phyloP scores from a whole-genome alignment of 768 basidiomycete genomes.

The Calocera viscosa region DNA sequence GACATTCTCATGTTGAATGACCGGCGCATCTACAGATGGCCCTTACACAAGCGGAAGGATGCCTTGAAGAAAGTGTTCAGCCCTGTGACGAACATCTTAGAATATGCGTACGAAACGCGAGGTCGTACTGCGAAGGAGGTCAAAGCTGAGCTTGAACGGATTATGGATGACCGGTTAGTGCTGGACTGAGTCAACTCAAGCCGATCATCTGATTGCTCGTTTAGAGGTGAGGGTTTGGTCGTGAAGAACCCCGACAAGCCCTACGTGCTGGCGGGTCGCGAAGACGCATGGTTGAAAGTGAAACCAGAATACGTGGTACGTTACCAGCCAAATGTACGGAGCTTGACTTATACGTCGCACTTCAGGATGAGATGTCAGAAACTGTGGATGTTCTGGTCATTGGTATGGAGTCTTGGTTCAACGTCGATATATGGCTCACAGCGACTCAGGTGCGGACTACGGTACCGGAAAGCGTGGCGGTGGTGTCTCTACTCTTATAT shows the following conservation, averaged over 20 bases:
- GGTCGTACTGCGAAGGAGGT: constrained; percentile 77
- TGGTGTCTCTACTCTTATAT: constrained; percentile 78
- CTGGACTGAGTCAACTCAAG: not conserved
- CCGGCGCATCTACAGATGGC: constrained; percentile 36
- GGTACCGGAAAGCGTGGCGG: constrained; percentile 78
- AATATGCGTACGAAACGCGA: constrained; percentile 57
- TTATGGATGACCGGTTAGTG: constrained; percentile 51
- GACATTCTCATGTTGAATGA: constrained; percentile 85
- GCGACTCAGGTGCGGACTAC: constrained; percentile 60
- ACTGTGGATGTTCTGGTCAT: constrained; percentile 86
- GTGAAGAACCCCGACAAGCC: constrained; percentile 72
- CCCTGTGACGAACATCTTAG: constrained; percentile 64
- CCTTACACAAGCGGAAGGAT: constrained; percentile 63
- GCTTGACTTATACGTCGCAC: not conserved
- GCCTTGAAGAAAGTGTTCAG: constrained; percentile 58
- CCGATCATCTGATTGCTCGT: not conserved
- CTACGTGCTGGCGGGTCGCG: constrained; percentile 78
- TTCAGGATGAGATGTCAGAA: constrained; percentile 79
- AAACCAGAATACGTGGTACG: constrained; percentile 79
- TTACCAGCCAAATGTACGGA: not conserved
- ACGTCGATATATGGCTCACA: not conserved
- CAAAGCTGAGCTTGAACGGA: constrained; percentile 59
- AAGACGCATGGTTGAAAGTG: constrained; percentile 89
- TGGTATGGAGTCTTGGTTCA: constrained; percentile 35
- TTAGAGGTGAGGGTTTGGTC: constrained; percentile 82